A percentile compares a stretch with the other conserved stretches of the same genome.
phyloP scores from a whole-genome alignment of 148 eudicot species.

The Limonium bicolor region DNA sequence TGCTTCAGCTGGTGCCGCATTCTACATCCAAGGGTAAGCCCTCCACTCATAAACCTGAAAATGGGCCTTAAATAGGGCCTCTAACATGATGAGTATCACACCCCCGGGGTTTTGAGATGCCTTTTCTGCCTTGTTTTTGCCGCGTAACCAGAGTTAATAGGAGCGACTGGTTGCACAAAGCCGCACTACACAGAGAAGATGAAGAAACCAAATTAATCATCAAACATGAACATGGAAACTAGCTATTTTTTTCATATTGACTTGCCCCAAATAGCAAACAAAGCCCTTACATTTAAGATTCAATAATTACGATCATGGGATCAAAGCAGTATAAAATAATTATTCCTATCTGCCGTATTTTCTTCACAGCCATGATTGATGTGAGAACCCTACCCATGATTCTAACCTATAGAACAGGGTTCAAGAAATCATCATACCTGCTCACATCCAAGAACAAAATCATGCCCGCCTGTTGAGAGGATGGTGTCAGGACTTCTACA shows the following conservation, averaged over 20 bases:
- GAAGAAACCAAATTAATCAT: not conserved
- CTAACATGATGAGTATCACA: too few relatives aligned
- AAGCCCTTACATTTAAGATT: too few relatives aligned
- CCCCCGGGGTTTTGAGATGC: too few relatives aligned
- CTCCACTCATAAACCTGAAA: too few relatives aligned
- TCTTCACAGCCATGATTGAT: not conserved
- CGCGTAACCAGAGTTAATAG: conserved; percentile 37
- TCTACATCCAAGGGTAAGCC: too few relatives aligned
- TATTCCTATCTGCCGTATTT: not conserved
- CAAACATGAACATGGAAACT: not conserved
- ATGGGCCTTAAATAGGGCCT: too few relatives aligned
- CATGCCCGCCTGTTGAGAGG: conserved; percentile 20
- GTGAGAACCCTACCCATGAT: not conserved
- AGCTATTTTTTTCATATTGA: not conserved
- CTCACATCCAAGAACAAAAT: conserved; percentile 26
- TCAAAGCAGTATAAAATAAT: too few relatives aligned
- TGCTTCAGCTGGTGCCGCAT: too few relatives aligned
- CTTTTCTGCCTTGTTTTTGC: too few relatives aligned
- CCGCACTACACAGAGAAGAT: conserved; percentile 33
- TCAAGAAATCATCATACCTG: conserved; percentile 12
- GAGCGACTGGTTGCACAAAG: conserved; percentile 52
- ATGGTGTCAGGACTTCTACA: conserved; percentile 43
- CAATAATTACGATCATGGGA: too few relatives aligned
- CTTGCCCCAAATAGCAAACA: too few relatives aligned
- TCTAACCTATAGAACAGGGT: not conserved